A percentile compares a stretch with the other conserved stretches of the same genome.
phyloP scores from a whole-genome alignment of 2,329 filamentous ascomycete species.

The Diaporthe helianthi region DNA sequence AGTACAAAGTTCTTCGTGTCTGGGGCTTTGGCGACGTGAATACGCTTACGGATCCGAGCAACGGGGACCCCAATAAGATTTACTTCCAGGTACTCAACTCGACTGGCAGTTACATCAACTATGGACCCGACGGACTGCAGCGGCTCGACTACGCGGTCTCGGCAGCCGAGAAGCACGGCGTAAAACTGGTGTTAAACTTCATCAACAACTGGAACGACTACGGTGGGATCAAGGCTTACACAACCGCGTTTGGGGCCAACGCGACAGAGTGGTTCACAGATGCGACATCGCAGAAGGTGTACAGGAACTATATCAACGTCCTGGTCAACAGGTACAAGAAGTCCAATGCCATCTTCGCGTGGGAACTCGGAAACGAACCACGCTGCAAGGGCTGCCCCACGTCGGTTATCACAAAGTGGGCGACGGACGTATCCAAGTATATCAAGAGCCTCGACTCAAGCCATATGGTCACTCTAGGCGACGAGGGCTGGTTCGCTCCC shows the following conservation, averaged over 20 bases:
- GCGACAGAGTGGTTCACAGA: slow-evolving; percentile 63
- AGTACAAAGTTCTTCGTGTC: slow-evolving; percentile 64
- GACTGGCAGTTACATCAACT: slow-evolving; percentile 65
- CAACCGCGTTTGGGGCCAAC: slow-evolving; percentile 58
- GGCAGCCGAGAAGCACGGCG: slow-evolving; percentile 62
- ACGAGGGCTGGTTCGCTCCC: slow-evolving; percentile 52
- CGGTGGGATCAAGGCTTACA: slow-evolving; percentile 67
- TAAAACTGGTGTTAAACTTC: slow-evolving; percentile 71
- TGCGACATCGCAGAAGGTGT: slow-evolving; percentile 55
- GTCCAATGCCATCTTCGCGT: slow-evolving; percentile 56
- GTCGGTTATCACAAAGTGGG: slow-evolving; percentile 66
- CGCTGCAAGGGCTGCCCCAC: slow-evolving; percentile 66
- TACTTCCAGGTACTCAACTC: slow-evolving; percentile 63
- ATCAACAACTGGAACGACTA: slow-evolving; percentile 77
- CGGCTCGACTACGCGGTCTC: slow-evolving; percentile 70
- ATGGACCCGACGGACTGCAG: slow-evolving; percentile 66
- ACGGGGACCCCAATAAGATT: slow-evolving; percentile 43
- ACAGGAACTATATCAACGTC: slow-evolving; percentile 54
- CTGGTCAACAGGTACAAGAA: slow-evolving; percentile 54
- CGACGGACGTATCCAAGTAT: slow-evolving; percentile 61
- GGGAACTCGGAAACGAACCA: slow-evolving; percentile 63
- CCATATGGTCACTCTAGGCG: slow-evolving; percentile 69
- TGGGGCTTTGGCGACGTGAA: slow-evolving; percentile 71
- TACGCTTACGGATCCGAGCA: slow-evolving; percentile 40
- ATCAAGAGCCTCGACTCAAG: slow-evolving; percentile 66